Percentiles rank a stretch among this genome's conserved stretches.
Conservation (phyloP, 352 stramenopile genomes). For the Salisapilia sapeloensis region DNA sequence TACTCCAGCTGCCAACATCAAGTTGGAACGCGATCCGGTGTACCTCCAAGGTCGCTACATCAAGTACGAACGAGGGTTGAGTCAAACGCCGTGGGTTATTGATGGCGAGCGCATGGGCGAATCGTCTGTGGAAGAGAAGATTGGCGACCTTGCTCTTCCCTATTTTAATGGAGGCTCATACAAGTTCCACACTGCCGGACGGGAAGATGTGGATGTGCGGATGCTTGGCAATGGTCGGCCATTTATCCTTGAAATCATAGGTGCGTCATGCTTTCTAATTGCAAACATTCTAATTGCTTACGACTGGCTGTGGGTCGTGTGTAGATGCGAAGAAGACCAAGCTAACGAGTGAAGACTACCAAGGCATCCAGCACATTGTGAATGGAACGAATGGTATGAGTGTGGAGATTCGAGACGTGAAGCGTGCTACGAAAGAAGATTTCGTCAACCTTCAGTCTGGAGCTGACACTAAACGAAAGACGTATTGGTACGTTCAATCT, state of each 20-base stretch:
- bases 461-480: constrained; percentile 79
- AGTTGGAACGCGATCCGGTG: constrained; percentile 63
- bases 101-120: constrained; percentile 74
- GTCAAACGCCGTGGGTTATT: constrained; percentile 84
- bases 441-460: constrained; percentile 60
- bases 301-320: constrained; percentile 3
- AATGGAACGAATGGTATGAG: constrained; percentile 52
- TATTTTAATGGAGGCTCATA: constrained; percentile 50
- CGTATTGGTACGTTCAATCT: constrained; percentile 41
- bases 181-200: constrained; percentile 94
- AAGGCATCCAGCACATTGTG: constrained; percentile 32
- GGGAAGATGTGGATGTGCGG: constrained; percentile 95
- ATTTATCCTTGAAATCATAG: constrained; percentile 80
- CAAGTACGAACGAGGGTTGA: constrained; percentile 81
- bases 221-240: constrained; percentile 91
- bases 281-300: constrained; percentile 3
- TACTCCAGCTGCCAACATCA: constrained; percentile 13
- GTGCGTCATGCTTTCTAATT: constrained; percentile 6
- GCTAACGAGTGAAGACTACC: constrained; percentile 26
- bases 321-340: constrained; percentile 62
- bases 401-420: constrained; percentile 76
- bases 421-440: constrained; percentile 57
- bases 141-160: constrained; percentile 48
- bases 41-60: constrained; percentile 83
- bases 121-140: constrained; percentile 81